Conservation (phyloP, 345 rosid genomes). For the Camelina sativa region DNA sequence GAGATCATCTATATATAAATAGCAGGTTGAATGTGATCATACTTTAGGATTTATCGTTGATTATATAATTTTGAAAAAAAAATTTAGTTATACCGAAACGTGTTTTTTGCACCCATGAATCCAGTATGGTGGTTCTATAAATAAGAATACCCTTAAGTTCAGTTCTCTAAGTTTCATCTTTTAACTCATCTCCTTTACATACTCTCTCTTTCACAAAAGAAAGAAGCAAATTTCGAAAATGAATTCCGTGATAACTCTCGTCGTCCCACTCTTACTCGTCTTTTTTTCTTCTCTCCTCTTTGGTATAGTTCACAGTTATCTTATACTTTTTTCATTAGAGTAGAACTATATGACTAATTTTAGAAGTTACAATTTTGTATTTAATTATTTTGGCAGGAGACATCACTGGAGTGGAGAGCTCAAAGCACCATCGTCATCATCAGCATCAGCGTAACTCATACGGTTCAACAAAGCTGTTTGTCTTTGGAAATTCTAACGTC, state of each 20-base stretch:
- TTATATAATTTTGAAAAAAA: no score
- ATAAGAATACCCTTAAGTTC: slow-evolving; percentile 6
- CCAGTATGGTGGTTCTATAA: not conserved
- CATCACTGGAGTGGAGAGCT: slow-evolving; percentile 10
- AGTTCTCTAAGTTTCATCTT: not conserved
- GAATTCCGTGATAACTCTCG: slow-evolving; percentile 9
- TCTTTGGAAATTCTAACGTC: slow-evolving; percentile 62
- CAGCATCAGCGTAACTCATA: not conserved
- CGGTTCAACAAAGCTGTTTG: slow-evolving; percentile 52
- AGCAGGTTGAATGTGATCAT: no score
- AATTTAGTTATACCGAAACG: no score
- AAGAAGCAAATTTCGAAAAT: slow-evolving; percentile 12
- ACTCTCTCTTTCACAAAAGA: slow-evolving; percentile 17
- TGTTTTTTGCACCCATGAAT: no score
- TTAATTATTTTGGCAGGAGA: slow-evolving; percentile 21
- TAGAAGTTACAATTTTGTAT: not conserved
- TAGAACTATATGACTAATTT: not conserved
- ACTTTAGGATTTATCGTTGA: no score
- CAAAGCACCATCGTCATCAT: not conserved
- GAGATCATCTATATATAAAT: no score
- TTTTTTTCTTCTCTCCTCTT: not conserved
- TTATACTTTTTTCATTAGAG: not conserved
- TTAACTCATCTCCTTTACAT: slow-evolving; percentile 3
- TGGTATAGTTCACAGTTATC: slow-evolving; percentile 25
- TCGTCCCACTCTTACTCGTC: slow-evolving; percentile 13